phyloP scores from a whole-genome alignment of 768 basidiomycete genomes.

The Termitomyces sp. region DNA sequence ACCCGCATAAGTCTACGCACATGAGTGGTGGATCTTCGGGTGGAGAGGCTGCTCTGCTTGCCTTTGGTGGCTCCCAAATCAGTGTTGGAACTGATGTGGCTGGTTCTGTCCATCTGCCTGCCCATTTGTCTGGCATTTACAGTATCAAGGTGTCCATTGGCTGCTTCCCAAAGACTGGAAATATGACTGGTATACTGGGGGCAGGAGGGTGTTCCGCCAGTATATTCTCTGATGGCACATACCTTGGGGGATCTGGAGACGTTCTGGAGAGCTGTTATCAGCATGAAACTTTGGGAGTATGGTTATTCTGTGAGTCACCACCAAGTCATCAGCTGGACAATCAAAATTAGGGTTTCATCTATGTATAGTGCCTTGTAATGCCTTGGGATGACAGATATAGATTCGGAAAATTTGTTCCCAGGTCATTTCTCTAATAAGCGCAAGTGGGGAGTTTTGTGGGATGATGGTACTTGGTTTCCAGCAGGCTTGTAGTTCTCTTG shows the following conservation, averaged over 20 bases:
- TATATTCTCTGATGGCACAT: conserved; percentile 56
- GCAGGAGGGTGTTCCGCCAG: too few species aligned
- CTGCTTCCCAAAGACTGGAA: conserved; percentile 43
- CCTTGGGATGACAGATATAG: conserved; percentile 15
- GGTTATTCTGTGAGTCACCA: conserved; percentile 45
- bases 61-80: conserved; percentile 52
- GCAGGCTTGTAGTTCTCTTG: too few species aligned
- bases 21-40: too few species aligned
- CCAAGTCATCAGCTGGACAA: not conserved
- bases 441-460: too few species aligned
- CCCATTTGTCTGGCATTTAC: too few species aligned
- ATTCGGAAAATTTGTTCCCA: not conserved
- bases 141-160: conserved; percentile 47
- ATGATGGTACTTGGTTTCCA: too few species aligned
- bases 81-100: conserved; percentile 69
- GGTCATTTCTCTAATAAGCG: conserved; percentile 20
- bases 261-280: too few species aligned
- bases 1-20: too few species aligned
- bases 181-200: conserved; percentile 41
- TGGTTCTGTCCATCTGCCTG: conserved; percentile 61
- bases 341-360: too few species aligned
- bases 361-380: conserved; percentile 29
- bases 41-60: too few species aligned
- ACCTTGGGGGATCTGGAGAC: conserved; percentile 58
- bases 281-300: conserved; percentile 62